Evolutionary conservation across 371 early-diverging fungal genomes (phyloP).

Genomic region (Mucor velutinosus): DNA sequence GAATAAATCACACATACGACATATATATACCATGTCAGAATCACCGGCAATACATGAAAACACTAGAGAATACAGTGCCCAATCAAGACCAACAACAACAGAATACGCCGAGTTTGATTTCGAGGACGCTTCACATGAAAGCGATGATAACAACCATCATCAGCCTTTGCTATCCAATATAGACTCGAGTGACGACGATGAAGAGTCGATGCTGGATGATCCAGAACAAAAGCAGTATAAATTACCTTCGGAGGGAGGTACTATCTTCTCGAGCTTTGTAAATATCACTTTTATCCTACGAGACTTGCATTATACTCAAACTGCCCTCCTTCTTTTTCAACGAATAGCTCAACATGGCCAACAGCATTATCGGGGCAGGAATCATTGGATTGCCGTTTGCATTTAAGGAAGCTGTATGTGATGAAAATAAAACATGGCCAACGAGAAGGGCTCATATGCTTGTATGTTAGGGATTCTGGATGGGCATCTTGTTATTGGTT

Average conservation of each 20-base stretch:
- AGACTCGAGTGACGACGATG: slow-evolving; percentile 18
- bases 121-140: slow-evolving; percentile 31
- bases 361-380: slow-evolving; percentile 81
- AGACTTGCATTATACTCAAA: background rate
- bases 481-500: slow-evolving; percentile 66
- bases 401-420: slow-evolving; percentile 58
- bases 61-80: background rate
- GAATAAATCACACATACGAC: background rate
- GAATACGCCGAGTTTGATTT: slow-evolving; percentile 45
- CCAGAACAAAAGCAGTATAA: slow-evolving; percentile 31
- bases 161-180: slow-evolving; percentile 13
- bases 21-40: background rate
- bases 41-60: background rate
- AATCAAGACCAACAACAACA: background rate
- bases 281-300: slow-evolving; percentile 12
- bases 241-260: slow-evolving; percentile 50
- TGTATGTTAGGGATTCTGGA: slow-evolving; percentile 52
- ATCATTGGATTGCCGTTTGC: slow-evolving; percentile 68
- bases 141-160: slow-evolving; percentile 31
- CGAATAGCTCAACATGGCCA: slow-evolving; percentile 70
- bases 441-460: background rate
- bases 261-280: slow-evolving; percentile 52
- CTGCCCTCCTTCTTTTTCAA: slow-evolving; percentile 4
- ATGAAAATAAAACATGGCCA: background rate
- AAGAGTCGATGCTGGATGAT: slow-evolving; percentile 8